Base-by-base conservation (phyloP, 2,329 filamentous ascomycete species). In the Trichoderma lentiforme region DNA sequence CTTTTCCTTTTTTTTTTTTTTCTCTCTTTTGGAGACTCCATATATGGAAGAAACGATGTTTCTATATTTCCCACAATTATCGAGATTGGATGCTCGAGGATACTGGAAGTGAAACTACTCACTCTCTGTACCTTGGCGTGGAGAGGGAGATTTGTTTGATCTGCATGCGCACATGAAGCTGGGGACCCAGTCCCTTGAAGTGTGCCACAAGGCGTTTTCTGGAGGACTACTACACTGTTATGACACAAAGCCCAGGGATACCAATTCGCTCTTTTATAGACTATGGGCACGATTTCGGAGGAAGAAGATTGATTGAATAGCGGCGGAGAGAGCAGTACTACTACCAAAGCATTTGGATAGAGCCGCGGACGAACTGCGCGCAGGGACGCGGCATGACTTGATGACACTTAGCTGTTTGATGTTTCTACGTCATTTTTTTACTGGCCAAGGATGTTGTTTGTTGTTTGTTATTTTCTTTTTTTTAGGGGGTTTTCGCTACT, bases 181-280 rank as follows among this genome's bases (percentile, higher is more conserved):
- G 72, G 69, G 32, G 21, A 21, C 63, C 69, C 47, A 68, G 56
- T 68, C 72, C 69, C 62, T 71, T 68, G 26, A 53, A 39, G 32
- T 71, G 72, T 73, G 69, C 72, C 39, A 71, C 62, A 57, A 56
- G 72, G 72, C 62, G 72, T 73, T 73, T 71, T 39, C 47, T 71
- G 53, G 62, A 67, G 61, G 47, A 64, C 51, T 24, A 65, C 36
- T 36, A 65, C 39, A 65, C 63, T 24, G 21, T 58, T 58, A 65
- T 39, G 26, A 56, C 30, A 32, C 34, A 2, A 56, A 70, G 68
- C 60, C 60, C 61, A 71, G 53, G 67, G 69, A 71, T 71, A 71
- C 69, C 69, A 64, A 65, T 66, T 64, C 69, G 21, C 69, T 71
- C 69, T 64, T 34, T 68, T 68, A 53, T 70, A 70, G 66, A 70